Evolutionary conservation across 176 grass and related monocot species (phyloP).

Genomic region (Carex kokanica): DNA sequence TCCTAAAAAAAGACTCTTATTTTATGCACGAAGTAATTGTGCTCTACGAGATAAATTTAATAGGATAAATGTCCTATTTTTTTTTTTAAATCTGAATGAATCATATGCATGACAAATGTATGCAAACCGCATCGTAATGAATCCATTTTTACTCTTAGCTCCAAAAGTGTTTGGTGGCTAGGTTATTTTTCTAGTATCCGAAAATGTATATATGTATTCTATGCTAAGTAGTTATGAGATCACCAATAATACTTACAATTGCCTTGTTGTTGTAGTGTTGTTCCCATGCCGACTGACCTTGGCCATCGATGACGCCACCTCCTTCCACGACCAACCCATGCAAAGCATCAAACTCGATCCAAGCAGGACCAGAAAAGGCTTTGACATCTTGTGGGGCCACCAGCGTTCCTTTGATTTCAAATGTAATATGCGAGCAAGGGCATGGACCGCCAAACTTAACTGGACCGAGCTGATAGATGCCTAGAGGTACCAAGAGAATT

Average conservation of each 20-base stretch:
- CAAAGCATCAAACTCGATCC: constrained; percentile 38
- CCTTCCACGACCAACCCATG: constrained; percentile 30
- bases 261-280: neutral
- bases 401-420: constrained; percentile 33
- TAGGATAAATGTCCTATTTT: too few relatives aligned
- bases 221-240: too few relatives aligned
- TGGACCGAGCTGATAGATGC: constrained; percentile 21
- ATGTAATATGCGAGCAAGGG: neutral
- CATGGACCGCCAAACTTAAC: constrained; percentile 28
- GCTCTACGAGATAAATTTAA: neutral
- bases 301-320: constrained; percentile 31
- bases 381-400: constrained; percentile 18
- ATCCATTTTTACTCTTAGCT: neutral
- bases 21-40: neutral
- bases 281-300: constrained; percentile 21
- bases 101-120: neutral
- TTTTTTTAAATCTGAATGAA: too few relatives aligned
- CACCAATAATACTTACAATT: constrained; percentile 6
- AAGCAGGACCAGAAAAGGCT: constrained; percentile 6
- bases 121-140: neutral
- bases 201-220: neutral
- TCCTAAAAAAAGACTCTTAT: too few relatives aligned
- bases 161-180: too few relatives aligned
- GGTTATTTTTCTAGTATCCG: neutral
- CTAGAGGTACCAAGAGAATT: neutral